phyloP scores from a whole-genome alignment of 2,329 filamentous ascomycete species.

The Pseudohalonectria lignicola region DNA sequence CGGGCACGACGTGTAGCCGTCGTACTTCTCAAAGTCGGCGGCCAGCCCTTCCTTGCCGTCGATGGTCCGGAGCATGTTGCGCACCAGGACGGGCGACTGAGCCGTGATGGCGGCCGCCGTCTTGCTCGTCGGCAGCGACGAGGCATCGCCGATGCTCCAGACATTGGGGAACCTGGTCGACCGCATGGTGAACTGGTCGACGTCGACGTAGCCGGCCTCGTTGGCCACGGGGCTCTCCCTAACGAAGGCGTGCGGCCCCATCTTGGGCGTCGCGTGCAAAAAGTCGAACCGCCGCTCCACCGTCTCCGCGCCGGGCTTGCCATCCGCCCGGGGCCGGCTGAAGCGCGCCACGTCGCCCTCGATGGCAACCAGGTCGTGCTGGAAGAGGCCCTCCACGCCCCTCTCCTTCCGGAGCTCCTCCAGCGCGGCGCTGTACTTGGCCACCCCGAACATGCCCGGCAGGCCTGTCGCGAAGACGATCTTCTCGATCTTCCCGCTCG shows the following conservation, averaged over 20 bases:
- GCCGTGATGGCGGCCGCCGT: constrained; percentile 32
- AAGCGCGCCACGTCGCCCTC: constrained; percentile 43
- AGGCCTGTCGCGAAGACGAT: constrained; percentile 45
- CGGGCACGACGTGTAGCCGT: constrained; percentile 34
- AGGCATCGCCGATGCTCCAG: constrained; percentile 48
- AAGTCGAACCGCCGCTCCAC: constrained; percentile 40
- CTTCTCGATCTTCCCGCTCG: constrained; percentile 28
- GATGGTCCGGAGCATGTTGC: constrained; percentile 25
- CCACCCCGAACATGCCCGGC: constrained; percentile 47
- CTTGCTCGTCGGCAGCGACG: constrained; percentile 44
- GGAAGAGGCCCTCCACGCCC: constrained; percentile 46
- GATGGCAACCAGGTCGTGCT: constrained; percentile 42
- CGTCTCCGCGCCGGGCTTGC: constrained; percentile 18
- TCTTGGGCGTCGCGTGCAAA: constrained; percentile 46
- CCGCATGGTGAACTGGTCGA: constrained; percentile 38
- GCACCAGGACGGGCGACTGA: constrained; percentile 29
- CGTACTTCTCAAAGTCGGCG: constrained; percentile 16
- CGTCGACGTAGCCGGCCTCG: constrained; percentile 45
- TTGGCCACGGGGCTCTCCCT: constrained; percentile 42
- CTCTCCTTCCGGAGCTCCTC: constrained; percentile 41
- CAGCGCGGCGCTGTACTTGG: constrained; percentile 44
- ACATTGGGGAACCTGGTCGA: constrained; percentile 45
- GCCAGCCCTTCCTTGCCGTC: constrained; percentile 19
- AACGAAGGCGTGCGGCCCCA: constrained; percentile 43
- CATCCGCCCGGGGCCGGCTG: constrained; percentile 22